Base-by-base conservation (phyloP, 805 yeast genomes). In the Starmerella roubikii region DNA sequence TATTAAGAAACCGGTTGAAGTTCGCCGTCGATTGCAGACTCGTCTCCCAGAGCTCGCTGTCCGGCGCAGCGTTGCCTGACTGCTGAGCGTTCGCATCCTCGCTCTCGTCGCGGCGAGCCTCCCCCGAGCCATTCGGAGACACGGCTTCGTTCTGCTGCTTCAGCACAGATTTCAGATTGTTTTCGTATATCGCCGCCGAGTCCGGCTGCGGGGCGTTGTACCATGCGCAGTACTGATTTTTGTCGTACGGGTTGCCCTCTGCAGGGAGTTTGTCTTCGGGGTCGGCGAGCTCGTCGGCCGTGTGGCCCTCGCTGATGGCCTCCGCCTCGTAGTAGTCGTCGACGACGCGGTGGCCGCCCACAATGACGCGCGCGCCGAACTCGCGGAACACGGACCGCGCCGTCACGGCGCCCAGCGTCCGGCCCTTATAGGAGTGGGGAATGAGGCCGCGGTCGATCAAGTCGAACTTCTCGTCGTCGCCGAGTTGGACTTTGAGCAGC, bases 381-480 rank as follows among this genome's bases (percentile, higher is more conserved):
- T 86, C 97, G 47, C 85, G 70, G 61, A 72, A 91, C 1, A 85
- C 76, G 13, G 93, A 77, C 41, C 93, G 71, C 0, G 98, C 96
- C 5, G 96, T 77, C 5, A 91, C 93, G 30, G 88, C 64, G 43
- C 91, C 86, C 26, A 91, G 86, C 1, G 84, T 71, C 49, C 97
- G 71, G 34, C 93, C 91, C 60, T 84, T 84, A 59, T 84, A 88
- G 2, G 94, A 80, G 48, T 78, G 79, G 2, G 97, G 95, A 48
- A 91, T 71, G 30, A 83, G 65, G 20, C 79, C 83, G 27, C 93
- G 69, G 31, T 76, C 75, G 34, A 91, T 83, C 52, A 91, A 63
- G 52, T 82, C 88, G 61, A 71, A 71, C 56, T 88, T 88, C 55
- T 85, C 93, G 15, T 72, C 79, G 44, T 80, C 82, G 10, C 72